Conservation (phyloP, 495 filamentous ascomycete genomes). For the Podospora appendiculata region DNA sequence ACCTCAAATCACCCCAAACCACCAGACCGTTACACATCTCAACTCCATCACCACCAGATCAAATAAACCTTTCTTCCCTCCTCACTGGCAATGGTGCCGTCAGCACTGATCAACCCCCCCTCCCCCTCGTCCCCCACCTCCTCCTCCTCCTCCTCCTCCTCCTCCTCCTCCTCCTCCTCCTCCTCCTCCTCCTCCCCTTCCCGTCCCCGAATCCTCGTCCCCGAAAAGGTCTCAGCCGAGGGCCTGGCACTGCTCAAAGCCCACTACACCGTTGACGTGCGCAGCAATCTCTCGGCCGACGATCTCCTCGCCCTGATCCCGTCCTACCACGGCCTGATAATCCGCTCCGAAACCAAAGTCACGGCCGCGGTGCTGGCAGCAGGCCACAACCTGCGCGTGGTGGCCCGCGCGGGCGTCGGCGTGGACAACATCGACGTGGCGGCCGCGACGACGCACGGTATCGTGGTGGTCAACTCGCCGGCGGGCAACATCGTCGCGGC, state of each 20-base stretch:
- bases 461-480: slow-evolving; percentile 66
- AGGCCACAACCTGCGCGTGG: slow-evolving; percentile 55
- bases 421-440: slow-evolving; percentile 70
- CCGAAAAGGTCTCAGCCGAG: slow-evolving; percentile 68
- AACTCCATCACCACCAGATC: not conserved
- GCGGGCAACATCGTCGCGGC: slow-evolving; percentile 64
- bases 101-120: slow-evolving; percentile 14
- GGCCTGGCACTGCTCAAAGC: slow-evolving; percentile 51
- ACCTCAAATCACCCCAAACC: not conserved
- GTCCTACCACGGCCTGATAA: slow-evolving; percentile 58
- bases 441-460: slow-evolving; percentile 54
- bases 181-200: not conserved
- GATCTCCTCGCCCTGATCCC: slow-evolving; percentile 53
- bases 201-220: slow-evolving; percentile 53
- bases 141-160: no score
- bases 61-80: no score
- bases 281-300: slow-evolving; percentile 44
- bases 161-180: slow-evolving; percentile 5
- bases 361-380: slow-evolving; percentile 51
- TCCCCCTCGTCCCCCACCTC: slow-evolving; percentile 5
- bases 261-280: slow-evolving; percentile 49
- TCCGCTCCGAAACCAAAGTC: slow-evolving; percentile 67
- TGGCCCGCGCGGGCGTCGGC: slow-evolving; percentile 67
- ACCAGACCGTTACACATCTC: not conserved
- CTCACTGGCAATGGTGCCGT: slow-evolving; percentile 29